phyloP scores from a whole-genome alignment of 2,329 filamentous ascomycete species.

The Blastomyces parvus region DNA sequence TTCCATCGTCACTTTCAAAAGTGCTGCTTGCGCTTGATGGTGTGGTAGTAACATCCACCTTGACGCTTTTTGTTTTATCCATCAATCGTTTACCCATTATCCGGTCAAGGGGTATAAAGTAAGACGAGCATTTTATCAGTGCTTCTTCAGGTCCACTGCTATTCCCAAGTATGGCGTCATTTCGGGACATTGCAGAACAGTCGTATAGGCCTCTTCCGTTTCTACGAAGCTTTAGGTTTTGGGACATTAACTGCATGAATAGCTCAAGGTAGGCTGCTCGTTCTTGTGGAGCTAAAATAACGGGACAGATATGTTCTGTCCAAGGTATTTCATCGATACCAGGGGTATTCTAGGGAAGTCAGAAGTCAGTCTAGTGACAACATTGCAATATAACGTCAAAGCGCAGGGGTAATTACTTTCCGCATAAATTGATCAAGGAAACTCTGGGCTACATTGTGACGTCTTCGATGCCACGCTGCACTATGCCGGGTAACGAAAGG shows the following conservation, averaged over 20 bases:
- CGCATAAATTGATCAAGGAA: constrained; percentile 49
- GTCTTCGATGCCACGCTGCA: constrained; percentile 42
- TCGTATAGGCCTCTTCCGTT: constrained; percentile 20
- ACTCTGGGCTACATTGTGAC: constrained; percentile 44
- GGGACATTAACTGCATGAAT: constrained; percentile 44
- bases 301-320: constrained; percentile 36
- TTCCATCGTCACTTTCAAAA: not conserved
- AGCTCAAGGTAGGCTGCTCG: constrained; percentile 47
- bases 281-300: constrained; percentile 41
- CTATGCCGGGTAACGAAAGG: constrained; percentile 43
- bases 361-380: not conserved
- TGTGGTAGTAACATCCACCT: not conserved
- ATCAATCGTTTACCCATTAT: constrained; percentile 19
- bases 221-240: constrained; percentile 37
- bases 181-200: constrained; percentile 27
- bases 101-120: constrained; percentile 21
- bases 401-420: constrained; percentile 22
- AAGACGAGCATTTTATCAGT: constrained; percentile 41
- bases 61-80: constrained; percentile 8
- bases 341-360: constrained; percentile 29
- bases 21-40: not conserved
- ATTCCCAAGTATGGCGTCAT: constrained; percentile 40
- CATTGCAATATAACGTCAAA: not conserved
- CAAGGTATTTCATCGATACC: constrained; percentile 39
- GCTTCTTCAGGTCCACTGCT: constrained; percentile 44